Evolutionary conservation across 2,329 filamentous ascomycete species (phyloP), one percentile per base, ranked within the genome.

Genomic region (Colletotrichum destructivum): DNA sequence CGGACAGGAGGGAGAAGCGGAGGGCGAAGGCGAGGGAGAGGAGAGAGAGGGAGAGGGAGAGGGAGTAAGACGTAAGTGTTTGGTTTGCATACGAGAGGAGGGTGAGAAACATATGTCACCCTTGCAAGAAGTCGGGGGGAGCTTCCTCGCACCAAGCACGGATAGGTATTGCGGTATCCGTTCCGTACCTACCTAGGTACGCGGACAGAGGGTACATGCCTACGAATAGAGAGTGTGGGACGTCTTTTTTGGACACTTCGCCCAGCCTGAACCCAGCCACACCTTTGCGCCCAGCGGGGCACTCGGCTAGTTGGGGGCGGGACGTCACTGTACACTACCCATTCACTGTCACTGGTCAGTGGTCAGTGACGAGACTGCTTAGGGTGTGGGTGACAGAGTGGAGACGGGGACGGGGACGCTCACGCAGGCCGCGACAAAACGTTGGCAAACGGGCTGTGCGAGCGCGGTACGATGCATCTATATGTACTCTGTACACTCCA

Each of bases 231-330:
- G 52, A n/a, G 44, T 51, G 55, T 66, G 46, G 62, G 49, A 71
- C 42, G 51, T 61, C 47, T 56, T 42, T 71, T 67, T 62, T 62
- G 57, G 57, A 42, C 69, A 63, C 57, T 57, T 56, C 59, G 59
- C 65, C 66, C 49, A 62, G n/a, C 61, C 46, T 47, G 44, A 38
- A 49, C 65, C 44, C 60, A 69, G 55, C 65, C 69, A 70, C 69
- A 72, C 35, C 40, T 65, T 35, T 35, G 31, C 60, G 21, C 60
- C 26, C 49, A 55, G 55, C 42, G 42, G 63, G 11, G 35, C 35
- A 66, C 54, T 62, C 54, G 15, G 54, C 69, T 56, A 60, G 69
- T 55, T 69, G 69, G 65, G 69, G 69, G 59, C 65, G 60, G 59
- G 55, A 72, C 65, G 69, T 72, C 65, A 69, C 69, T 64, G 38